These are phyloP conservation scores for Pelargonium cotyledonis DNA, from an alignment of 441 rosid genomes.

Conservation along the genomic window DNA sequence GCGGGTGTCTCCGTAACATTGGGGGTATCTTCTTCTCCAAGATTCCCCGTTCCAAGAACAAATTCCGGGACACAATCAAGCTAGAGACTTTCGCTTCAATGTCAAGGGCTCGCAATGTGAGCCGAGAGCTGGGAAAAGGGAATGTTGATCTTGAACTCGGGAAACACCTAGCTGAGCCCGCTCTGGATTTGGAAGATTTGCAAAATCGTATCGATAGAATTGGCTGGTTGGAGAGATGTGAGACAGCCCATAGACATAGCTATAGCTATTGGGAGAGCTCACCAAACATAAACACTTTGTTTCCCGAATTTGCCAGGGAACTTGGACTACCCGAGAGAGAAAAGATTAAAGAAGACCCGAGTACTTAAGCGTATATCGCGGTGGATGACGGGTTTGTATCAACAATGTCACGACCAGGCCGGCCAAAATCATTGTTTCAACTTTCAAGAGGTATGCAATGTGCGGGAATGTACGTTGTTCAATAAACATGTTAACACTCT, in stretches of 20 bases:
- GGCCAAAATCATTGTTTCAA: no score
- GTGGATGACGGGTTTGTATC: no score
- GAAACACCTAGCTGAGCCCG: slow-evolving; percentile 47
- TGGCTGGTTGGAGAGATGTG: slow-evolving; percentile 43
- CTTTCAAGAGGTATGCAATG: no score
- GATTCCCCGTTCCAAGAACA: slow-evolving; percentile 51
- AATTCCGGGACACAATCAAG: slow-evolving; percentile 42
- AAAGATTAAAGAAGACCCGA: no score
- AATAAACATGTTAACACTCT: no score
- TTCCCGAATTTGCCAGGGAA: no score
- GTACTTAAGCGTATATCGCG: no score
- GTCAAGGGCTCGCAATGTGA: slow-evolving; percentile 28
- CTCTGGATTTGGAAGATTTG: slow-evolving; percentile 51
- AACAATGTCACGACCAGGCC: no score
- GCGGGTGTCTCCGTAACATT: slow-evolving; percentile 38
- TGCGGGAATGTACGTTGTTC: no score
- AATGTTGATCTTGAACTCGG: slow-evolving; percentile 41
- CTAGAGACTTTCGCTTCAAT: slow-evolving; percentile 25
- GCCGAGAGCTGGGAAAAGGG: slow-evolving; percentile 34
- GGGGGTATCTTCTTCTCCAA: slow-evolving; percentile 40
- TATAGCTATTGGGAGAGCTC: no score
- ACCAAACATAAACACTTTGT: no score
- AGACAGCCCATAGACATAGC: slow-evolving; percentile 36
- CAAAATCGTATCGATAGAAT: slow-evolving; percentile 44
- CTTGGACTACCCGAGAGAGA: no score